Evolutionary conservation across 345 rosid species (phyloP).

Genomic region (Eucalyptus curtisii): DNA sequence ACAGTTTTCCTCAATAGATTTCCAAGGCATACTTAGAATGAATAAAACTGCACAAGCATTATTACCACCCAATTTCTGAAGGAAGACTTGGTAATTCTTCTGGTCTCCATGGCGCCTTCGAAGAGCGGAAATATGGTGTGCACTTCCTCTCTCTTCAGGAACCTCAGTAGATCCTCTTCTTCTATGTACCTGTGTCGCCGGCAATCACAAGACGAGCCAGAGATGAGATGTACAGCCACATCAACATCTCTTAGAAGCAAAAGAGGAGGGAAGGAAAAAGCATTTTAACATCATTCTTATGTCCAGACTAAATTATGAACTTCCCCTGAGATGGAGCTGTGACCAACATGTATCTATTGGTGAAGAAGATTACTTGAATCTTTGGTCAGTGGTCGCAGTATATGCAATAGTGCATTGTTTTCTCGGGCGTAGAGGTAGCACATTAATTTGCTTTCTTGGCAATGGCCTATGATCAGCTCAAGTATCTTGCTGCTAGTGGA

Average conservation of each 20-base stretch:
- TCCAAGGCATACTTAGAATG: not conserved
- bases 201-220: not conserved
- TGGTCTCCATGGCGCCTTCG: constrained; percentile 34
- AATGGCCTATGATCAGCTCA: not conserved
- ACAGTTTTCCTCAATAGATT: not conserved
- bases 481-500: not conserved
- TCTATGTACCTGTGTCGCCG: constrained; percentile 15
- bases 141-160: constrained; percentile 25
- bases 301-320: not conserved
- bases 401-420: not conserved
- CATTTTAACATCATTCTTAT: not conserved
- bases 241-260: not conserved
- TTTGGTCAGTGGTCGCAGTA: not conserved
- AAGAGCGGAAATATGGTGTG: constrained; percentile 37
- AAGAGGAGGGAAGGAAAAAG: not conserved
- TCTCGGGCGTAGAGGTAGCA: not conserved
- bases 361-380: not conserved
- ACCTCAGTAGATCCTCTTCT: constrained; percentile 34
- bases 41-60: not conserved
- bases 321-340: not conserved
- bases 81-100: constrained; percentile 31
- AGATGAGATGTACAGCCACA: not conserved
- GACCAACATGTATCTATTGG: not conserved
- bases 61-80: constrained; percentile 47
- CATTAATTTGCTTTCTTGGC: not conserved